phyloP scores from a whole-genome alignment of 2,329 filamentous ascomycete species.

The Whalleya microplaca region DNA sequence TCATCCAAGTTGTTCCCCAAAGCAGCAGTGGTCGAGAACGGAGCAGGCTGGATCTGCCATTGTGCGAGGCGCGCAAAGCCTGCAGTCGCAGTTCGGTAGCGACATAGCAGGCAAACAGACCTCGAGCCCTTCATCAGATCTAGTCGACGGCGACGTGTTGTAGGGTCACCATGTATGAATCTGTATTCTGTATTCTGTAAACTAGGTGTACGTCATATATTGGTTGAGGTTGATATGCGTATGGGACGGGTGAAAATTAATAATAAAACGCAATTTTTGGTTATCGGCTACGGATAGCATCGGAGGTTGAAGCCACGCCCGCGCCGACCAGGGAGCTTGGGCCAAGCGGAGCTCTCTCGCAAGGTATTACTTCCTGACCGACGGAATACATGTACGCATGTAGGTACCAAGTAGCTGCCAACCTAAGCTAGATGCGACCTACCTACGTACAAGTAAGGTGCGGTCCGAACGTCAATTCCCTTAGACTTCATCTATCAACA shows the following conservation, averaged over 20 bases:
- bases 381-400: not conserved
- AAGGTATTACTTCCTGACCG: too few relatives aligned
- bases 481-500: not conserved
- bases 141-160: too few relatives aligned
- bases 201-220: not conserved
- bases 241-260: not conserved
- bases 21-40: conserved; percentile 24
- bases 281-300: not conserved
- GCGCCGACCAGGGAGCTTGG: conserved; percentile 8
- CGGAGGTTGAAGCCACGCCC: conserved; percentile 2
- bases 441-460: not conserved
- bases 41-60: conserved; percentile 25
- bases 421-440: not conserved
- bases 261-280: not conserved
- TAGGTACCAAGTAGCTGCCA: not conserved
- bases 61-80: conserved; percentile 19
- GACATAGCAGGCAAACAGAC: conserved; percentile 37
- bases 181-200: not conserved
- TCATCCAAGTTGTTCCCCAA: conserved; percentile 19
- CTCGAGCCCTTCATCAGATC: conserved; percentile 36
- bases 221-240: not conserved
- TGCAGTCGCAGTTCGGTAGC: conserved; percentile 32
- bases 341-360: conserved; percentile 1
- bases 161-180: too few relatives aligned
- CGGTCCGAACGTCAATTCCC: not conserved